phyloP scores from a whole-genome alignment of 2,329 filamentous ascomycete genomes.

The Trichoderma afroharzianum region DNA sequence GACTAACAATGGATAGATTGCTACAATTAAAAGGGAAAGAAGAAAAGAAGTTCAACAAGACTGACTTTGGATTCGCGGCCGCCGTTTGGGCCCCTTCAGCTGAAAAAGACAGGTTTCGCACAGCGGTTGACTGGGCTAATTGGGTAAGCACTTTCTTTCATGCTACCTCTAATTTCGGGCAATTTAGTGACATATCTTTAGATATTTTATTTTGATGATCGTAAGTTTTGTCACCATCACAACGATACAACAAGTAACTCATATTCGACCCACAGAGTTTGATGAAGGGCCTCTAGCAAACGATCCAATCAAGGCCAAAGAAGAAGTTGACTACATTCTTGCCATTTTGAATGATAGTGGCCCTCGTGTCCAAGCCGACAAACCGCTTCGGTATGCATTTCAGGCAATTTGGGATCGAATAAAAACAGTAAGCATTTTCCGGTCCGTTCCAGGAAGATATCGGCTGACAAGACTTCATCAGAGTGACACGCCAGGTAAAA shows the following conservation, averaged over 20 bases:
- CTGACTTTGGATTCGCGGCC: neutral
- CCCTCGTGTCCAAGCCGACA: neutral
- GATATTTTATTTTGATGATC: neutral
- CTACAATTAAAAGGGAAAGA: neutral
- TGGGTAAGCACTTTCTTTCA: neutral
- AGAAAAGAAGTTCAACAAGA: neutral
- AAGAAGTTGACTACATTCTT: neutral
- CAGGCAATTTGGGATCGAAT: neutral
- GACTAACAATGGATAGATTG: neutral
- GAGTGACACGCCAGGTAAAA: neutral
- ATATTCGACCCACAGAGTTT: neutral
- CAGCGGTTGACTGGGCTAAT: neutral
- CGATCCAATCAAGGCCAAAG: neutral
- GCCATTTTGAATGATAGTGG: neutral
- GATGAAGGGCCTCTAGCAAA: neutral
- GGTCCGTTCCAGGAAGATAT: neutral
- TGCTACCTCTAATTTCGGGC: no score
- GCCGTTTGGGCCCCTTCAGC: neutral
- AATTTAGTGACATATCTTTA: neutral
- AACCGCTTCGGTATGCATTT: neutral
- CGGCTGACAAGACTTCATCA: neutral
- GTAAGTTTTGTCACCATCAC: neutral
- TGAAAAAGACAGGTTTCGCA: neutral
- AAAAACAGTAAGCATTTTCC: neutral
- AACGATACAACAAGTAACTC: neutral